Evolutionary conservation across 805 yeast genomes (phyloP), one percentile per base, ranked within the genome.

Genomic region (Pichia paraexigua): DNA sequence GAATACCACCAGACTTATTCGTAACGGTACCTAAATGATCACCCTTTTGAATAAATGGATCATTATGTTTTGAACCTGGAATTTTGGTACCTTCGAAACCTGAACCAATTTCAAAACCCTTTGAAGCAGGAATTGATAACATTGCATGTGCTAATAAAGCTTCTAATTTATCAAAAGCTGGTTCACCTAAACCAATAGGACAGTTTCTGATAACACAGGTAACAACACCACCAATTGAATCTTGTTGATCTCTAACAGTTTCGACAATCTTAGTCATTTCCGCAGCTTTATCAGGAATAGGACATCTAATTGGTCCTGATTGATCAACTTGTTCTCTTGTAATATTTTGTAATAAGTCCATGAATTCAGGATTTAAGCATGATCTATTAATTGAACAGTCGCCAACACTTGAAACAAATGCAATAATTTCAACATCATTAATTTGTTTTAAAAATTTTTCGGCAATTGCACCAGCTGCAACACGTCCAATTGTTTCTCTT

Each of bases 391-490:
- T 85, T 60, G 84, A 71, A 47, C 87, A 75, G 27, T 77, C 74
- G 43, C 99, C 99, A 56, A 94, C 96, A 54, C 87, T 85, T n/a
- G 94, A 80, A 22, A 92, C 97, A 70, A 94, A 94, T 0, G 97
- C 99, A 46, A 94, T 97, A 62, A 94, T 88, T 69, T 92, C 98
- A 45, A 94, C 94, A 53, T 80, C 78, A 64, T 85, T 82, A 50
- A 87, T 85, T 60, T 85, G 82, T 46, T 71, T 65, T 63, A 94
- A 77, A 57, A 88, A 83, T 71, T 91, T 92, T 70, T 94, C 99
- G 47, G 99, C 99, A 69, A 94, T 83, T 48, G 97, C 98, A 64
- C 97, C 97, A 10, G 97, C 98, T 46, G 98, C 98, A 49, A 94
- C 99, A 70, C 99, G 82, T 52, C 99, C 99, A 62, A 94, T 94